Base-by-base conservation (phyloP, 371 early-diverging fungal genomes). In the Parasitella parasitica region DNA sequence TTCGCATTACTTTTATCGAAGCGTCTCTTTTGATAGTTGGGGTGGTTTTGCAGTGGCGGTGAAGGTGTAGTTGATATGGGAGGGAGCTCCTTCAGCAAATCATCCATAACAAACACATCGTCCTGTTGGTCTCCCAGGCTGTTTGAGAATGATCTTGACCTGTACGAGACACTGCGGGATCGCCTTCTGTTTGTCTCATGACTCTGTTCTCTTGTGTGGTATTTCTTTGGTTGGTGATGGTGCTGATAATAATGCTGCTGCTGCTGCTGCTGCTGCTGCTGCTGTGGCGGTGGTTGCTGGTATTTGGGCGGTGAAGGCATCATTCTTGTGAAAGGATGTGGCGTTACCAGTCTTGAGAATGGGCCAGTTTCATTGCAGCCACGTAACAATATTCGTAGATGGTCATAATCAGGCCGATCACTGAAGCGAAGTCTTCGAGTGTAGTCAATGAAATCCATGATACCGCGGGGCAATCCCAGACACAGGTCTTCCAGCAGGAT, bases 331-430 rank as follows among this genome's bases (percentile, higher is more conserved):
- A 50, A n/a, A 32, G 63, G 51, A 39, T 64, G 39, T 6, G 35
- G 18, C 0, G 48, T 48, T 11, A 18, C 80, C 64, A 54, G 16
- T 39, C 54, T 64, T 12, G 65, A 59, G 49, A 59, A 64, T 3
- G 65, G 65, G 24, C 65, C 65, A n/a, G 30, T 20, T 54, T 59
- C 48, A 49, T 30, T 67, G 12, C 71, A 77, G 4, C 74, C 76
- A 30, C 61, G 69, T 35, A 88, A 60, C n/a, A 82, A 49, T 7
- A 63, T 68, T 12, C 80, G 75, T 28, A 87, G 57, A 54, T 80
- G 72, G 34, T 91, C 89, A 76, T 99, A 99, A 73, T 98, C 93
- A 9, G 99, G 99, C 39, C 88, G 81, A 61, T 97, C 95, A 41
- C 91, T 90, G 70, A 96, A 99, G 55, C 86, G 85, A 49, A 98